Percentiles rank a stretch among this genome's conserved stretches.
These are phyloP conservation scores for Penicillium ucsense DNA, from an alignment of 495 filamentous ascomycete genomes.

Conservation along the genomic window DNA sequence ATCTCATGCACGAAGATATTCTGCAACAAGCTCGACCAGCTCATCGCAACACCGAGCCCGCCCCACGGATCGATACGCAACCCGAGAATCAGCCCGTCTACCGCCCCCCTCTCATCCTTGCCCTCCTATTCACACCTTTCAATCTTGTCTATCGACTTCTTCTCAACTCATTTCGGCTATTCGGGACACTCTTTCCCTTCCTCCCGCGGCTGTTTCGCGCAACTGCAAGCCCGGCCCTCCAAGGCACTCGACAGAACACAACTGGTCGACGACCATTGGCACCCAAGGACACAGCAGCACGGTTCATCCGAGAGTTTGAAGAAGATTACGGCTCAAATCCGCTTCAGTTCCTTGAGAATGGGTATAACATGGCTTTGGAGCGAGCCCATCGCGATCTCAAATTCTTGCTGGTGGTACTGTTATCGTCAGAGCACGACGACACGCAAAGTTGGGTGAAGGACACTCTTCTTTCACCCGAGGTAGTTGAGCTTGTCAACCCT, in stretches of 20 bases:
- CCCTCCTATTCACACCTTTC: conserved; percentile 73
- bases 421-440: conserved; percentile 90
- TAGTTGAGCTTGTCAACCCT: conserved; percentile 61
- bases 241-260: conserved; percentile 47
- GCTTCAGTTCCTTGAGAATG: conserved; percentile 70
- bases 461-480: conserved; percentile 67
- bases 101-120: conserved; percentile 62
- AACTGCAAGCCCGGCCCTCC: conserved; percentile 38
- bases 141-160: conserved; percentile 63
- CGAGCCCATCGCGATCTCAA: conserved; percentile 82
- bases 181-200: conserved; percentile 70
- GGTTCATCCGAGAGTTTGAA: conserved; percentile 87
- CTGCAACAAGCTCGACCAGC: conserved; percentile 26
- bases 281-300: conserved; percentile 76
- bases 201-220: conserved; percentile 60
- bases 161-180: conserved; percentile 49
- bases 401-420: conserved; percentile 73
- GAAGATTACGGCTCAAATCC: conserved; percentile 71
- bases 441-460: conserved; percentile 73
- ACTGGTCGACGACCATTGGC: conserved; percentile 62
- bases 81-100: conserved; percentile 51
- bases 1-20: conserved; percentile 54
- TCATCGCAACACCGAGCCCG: conserved; percentile 35
- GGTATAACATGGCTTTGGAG: conserved; percentile 85
- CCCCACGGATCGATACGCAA: conserved; percentile 74